phyloP scores from a whole-genome alignment of 768 basidiomycete species.

The Obba rivulosa region DNA sequence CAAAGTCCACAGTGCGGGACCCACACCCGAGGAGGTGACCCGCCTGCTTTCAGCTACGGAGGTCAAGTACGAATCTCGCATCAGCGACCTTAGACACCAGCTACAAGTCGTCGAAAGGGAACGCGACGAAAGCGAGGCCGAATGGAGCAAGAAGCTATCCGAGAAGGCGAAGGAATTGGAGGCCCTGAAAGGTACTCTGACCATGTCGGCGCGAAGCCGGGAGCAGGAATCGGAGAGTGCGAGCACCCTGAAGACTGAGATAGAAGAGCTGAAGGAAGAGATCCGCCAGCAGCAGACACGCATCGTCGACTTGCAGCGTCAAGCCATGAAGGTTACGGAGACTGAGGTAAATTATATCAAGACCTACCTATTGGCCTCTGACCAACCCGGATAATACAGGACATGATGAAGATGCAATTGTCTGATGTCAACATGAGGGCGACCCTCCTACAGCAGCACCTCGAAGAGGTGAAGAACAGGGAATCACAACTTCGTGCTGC shows the following conservation, averaged over 20 bases:
- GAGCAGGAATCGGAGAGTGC: constrained; percentile 54
- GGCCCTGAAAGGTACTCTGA: constrained; percentile 55
- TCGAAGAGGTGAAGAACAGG: constrained; percentile 68
- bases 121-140: constrained; percentile 79
- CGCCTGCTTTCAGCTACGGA: constrained; percentile 71
- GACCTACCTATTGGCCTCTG: not conserved
- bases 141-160: constrained; percentile 81
- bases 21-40: constrained; percentile 60
- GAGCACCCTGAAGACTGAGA: constrained; percentile 46
- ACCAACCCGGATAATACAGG: constrained; percentile 26
- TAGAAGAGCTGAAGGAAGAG: constrained; percentile 47
- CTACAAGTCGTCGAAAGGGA: constrained; percentile 71
- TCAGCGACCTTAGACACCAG: constrained; percentile 66
- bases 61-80: constrained; percentile 67
- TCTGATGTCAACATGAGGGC: constrained; percentile 46
- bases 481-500: constrained; percentile 66
- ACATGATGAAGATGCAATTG: constrained; percentile 37
- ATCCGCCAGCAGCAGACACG: constrained; percentile 44
- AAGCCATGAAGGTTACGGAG: constrained; percentile 46
- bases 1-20: constrained; percentile 37
- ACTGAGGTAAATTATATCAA: constrained; percentile 49
- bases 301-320: constrained; percentile 48
- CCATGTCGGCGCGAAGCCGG: constrained; percentile 49
- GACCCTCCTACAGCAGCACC: constrained; percentile 51
- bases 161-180: constrained; percentile 79